A percentile compares a stretch with the other conserved stretches of the same genome.
phyloP scores from a whole-genome alignment of 192 early-diverging fungal genomes.

The Linnemannia hyalina region DNA sequence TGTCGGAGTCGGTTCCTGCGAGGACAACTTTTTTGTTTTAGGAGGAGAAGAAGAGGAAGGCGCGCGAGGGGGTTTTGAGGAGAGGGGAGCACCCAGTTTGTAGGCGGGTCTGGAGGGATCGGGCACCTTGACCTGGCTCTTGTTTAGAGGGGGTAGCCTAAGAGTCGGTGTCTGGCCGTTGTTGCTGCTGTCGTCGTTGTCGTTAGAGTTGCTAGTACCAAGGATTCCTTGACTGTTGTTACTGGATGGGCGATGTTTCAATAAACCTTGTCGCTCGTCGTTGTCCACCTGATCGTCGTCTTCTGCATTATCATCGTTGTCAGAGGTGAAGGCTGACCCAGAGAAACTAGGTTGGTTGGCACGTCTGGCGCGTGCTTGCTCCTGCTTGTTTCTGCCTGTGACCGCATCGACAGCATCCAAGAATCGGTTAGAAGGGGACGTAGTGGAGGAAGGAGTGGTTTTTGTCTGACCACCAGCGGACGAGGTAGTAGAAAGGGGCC shows the following conservation, averaged over 20 bases:
- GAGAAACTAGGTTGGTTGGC: conserved; percentile 50
- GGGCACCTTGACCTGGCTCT: conserved; percentile 34
- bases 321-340: conserved; percentile 46
- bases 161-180: not conserved
- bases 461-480: not conserved
- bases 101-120: conserved; percentile 43
- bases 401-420: conserved; percentile 28
- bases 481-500: not conserved
- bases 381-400: conserved; percentile 18
- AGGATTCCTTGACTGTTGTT: not conserved
- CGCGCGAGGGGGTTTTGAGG: conserved; percentile 8
- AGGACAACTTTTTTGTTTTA: not conserved
- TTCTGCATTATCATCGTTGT: conserved; percentile 6
- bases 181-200: not conserved
- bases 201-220: not conserved
- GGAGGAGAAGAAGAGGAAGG: not conserved
- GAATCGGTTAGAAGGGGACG: conserved; percentile 18
- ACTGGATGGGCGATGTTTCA: not conserved
- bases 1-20: not conserved
- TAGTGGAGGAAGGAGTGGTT: not conserved
- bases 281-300: not conserved
- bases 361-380: conserved; percentile 29
- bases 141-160: conserved; percentile 28
- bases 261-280: not conserved
- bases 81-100: conserved; percentile 36